Percentiles rank a stretch among this genome's conserved stretches.
Evolutionary conservation across 164 flowering plant genomes (phyloP).

Genomic region (Saururus chinensis): DNA sequence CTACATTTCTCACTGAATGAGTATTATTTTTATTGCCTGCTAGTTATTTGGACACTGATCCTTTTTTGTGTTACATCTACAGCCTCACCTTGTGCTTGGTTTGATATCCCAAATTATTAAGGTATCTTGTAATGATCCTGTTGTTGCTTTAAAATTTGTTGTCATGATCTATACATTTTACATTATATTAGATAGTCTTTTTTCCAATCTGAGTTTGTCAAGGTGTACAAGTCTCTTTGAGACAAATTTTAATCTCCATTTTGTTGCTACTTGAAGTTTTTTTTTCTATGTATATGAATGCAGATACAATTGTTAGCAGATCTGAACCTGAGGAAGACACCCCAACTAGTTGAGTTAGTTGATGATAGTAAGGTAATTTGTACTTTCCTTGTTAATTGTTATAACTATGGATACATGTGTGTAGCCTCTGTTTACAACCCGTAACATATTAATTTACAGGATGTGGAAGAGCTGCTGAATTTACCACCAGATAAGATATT

Average conservation of each 20-base stretch:
- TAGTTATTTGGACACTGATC: slow-evolving; percentile 1
- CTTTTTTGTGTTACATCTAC: slow-evolving; percentile 23
- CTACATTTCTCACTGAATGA: too few species aligned
- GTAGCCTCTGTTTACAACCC: not conserved
- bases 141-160: not conserved
- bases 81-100: slow-evolving; percentile 93
- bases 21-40: not conserved
- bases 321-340: slow-evolving; percentile 88
- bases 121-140: slow-evolving; percentile 26
- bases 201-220: not conserved
- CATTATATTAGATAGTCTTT: too few species aligned
- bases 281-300: slow-evolving; percentile 2
- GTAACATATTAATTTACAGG: slow-evolving; percentile 27
- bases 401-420: not conserved
- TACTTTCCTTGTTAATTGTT: not conserved
- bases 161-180: too few species aligned
- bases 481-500: slow-evolving; percentile 68
- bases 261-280: not conserved
- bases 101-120: slow-evolving; percentile 85
- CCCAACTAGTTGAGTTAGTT: slow-evolving; percentile 80
- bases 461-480: slow-evolving; percentile 71
- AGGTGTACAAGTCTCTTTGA: not conserved
- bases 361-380: slow-evolving; percentile 62
- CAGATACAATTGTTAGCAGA: slow-evolving; percentile 94
- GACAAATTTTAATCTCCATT: too few species aligned